A percentile compares a stretch with the other conserved stretches of the same genome.
These are phyloP conservation scores for Fusarium pininemorale DNA, from an alignment of 2,329 filamentous ascomycete genomes.

Conservation along the genomic window DNA sequence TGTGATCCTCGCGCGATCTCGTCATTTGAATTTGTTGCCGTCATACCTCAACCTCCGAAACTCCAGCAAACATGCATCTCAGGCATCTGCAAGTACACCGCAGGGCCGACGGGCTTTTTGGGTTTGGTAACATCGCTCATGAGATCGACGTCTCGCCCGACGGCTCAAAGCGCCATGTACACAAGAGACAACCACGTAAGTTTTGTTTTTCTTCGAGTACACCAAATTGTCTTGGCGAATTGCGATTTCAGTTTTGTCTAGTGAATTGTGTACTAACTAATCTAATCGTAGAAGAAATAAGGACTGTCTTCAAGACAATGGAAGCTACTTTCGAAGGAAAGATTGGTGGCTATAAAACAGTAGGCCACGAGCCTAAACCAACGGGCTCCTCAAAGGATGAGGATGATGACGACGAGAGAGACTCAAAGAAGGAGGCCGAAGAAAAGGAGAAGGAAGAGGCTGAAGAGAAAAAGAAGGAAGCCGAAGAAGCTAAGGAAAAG, in stretches of 20 bases:
- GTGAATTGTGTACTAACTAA: conserved; percentile 5
- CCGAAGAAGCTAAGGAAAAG: conserved; percentile 38
- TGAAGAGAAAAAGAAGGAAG: conserved; percentile 23
- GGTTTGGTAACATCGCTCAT: conserved; percentile 41
- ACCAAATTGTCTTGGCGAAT: neutral
- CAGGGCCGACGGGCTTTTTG: conserved; percentile 41
- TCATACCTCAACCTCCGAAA: neutral
- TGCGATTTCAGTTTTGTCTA: neutral
- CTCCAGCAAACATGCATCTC: conserved; percentile 43
- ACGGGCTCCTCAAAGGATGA: conserved; percentile 20
- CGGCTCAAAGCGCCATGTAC: conserved; percentile 11
- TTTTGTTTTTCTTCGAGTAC: neutral
- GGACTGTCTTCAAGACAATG: conserved; percentile 55
- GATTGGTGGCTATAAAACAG: conserved; percentile 55
- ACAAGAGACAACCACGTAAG: conserved; percentile 29
- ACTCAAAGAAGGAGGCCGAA: conserved; percentile 16
- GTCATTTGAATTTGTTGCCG: neutral
- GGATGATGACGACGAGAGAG: conserved; percentile 7
- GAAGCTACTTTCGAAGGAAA: conserved; percentile 53
- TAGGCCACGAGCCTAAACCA: conserved; percentile 32
- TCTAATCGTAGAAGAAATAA: conserved; percentile 42
- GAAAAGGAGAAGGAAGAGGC: conserved; percentile 30
- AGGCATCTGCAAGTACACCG: conserved; percentile 44
- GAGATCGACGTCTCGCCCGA: conserved; percentile 28
- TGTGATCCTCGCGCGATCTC: neutral